phyloP scores from a whole-genome alignment of 2,329 filamentous ascomycete genomes.

The Simplicillium sp. region DNA sequence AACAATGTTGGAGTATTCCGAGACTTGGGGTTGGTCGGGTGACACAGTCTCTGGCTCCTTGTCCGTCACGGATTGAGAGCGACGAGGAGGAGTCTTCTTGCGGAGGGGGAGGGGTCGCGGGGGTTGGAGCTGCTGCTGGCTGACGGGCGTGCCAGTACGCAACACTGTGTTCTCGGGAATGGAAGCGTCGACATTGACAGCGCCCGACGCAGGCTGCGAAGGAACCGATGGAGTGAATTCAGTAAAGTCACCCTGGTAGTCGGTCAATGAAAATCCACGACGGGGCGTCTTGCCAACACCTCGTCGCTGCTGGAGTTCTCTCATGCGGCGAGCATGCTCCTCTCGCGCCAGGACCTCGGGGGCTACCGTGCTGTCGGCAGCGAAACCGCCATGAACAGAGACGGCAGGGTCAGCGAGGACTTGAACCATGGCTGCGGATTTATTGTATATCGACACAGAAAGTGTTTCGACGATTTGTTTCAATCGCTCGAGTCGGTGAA shows the following conservation, averaged over 20 bases:
- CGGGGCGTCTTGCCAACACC: slow-evolving; percentile 28
- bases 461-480: no score
- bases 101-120: slow-evolving; percentile 16
- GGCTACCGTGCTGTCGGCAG: neutral
- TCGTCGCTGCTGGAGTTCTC: slow-evolving; percentile 26
- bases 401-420: slow-evolving; percentile 15
- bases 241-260: slow-evolving; percentile 25
- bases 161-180: slow-evolving; percentile 24
- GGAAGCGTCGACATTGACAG: slow-evolving; percentile 16
- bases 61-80: slow-evolving; percentile 53
- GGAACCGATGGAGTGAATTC: neutral
- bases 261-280: slow-evolving; percentile 36
- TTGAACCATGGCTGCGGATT: slow-evolving; percentile 19
- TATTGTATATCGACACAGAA: neutral
- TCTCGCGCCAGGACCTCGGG: slow-evolving; percentile 24
- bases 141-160: slow-evolving; percentile 9
- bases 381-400: slow-evolving; percentile 5
- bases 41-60: slow-evolving; percentile 38
- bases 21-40: slow-evolving; percentile 36
- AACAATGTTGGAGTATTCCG: slow-evolving; percentile 33
- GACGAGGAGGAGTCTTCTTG: slow-evolving; percentile 36
- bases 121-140: no score
- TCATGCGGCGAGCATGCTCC: slow-evolving; percentile 28
- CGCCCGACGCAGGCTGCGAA: slow-evolving; percentile 1
- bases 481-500: no score